Percentiles rank a stretch among this genome's conserved stretches.
phyloP scores from a whole-genome alignment of 768 basidiomycete species.

The Ephemerocybe angulata region DNA sequence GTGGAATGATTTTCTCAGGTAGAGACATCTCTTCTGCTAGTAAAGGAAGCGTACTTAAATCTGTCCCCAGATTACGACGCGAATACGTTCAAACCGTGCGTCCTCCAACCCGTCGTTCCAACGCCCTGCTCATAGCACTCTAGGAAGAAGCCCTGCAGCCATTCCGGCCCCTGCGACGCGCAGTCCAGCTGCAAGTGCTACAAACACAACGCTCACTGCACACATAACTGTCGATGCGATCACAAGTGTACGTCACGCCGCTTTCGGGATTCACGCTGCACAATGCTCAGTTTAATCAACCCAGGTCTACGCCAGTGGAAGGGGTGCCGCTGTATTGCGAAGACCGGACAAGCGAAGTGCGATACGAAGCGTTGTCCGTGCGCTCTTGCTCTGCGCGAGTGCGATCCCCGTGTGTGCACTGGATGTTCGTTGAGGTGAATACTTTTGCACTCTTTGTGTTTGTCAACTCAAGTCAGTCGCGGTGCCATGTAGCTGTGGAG shows the following conservation, averaged over 20 bases:
- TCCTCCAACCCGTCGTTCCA: background rate
- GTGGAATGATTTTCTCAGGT: background rate
- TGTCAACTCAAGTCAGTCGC: background rate
- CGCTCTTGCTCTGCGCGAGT: constrained; percentile 35
- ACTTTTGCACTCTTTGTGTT: background rate
- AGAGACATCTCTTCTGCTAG: background rate
- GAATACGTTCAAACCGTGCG: constrained; percentile 10
- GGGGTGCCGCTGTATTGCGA: constrained; percentile 33
- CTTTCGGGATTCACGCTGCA: background rate
- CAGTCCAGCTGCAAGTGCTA: constrained; percentile 39
- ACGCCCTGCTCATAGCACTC: background rate
- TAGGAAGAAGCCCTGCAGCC: constrained; percentile 40
- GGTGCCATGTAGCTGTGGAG: background rate
- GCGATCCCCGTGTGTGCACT: constrained; percentile 49
- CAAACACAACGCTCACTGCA: constrained; percentile 36
- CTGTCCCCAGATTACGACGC: constrained; percentile 3
- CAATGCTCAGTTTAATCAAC: background rate
- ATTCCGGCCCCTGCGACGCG: constrained; percentile 44
- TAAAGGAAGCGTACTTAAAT: background rate
- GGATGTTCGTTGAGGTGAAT: constrained; percentile 42
- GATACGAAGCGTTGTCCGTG: constrained; percentile 35
- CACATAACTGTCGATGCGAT: constrained; percentile 45
- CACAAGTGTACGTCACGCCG: constrained; percentile 31
- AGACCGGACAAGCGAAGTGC: constrained; percentile 15
- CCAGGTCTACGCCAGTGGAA: constrained; percentile 39